Evolutionary conservation across 2,329 filamentous ascomycete species (phyloP).

Genomic region (Monosporascus sp.): DNA sequence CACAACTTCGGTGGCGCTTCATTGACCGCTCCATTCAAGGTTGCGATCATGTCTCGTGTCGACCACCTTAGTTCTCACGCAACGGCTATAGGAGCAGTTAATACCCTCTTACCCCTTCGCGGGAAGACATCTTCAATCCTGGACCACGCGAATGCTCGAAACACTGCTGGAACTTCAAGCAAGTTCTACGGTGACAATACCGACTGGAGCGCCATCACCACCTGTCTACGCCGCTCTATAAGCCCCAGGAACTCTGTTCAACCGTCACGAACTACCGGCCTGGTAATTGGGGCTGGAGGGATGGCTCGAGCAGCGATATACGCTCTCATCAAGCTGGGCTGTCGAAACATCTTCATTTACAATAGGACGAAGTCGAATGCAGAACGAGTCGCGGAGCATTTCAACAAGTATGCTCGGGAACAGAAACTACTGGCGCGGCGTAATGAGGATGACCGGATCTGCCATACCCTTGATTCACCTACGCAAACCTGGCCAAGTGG

Average conservation of each 20-base stretch:
- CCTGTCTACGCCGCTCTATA: slow-evolving; percentile 58
- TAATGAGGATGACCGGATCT: slow-evolving; percentile 33
- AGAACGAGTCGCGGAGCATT: slow-evolving; percentile 58
- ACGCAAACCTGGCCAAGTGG: slow-evolving; percentile 57
- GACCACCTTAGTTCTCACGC: slow-evolving; percentile 64
- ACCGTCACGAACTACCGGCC: slow-evolving; percentile 44
- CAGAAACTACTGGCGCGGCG: slow-evolving; percentile 27
- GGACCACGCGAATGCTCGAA: slow-evolving; percentile 52
- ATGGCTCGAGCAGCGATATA: slow-evolving; percentile 73
- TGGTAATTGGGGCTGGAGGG: slow-evolving; percentile 59
- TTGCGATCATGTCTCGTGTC: slow-evolving; percentile 58
- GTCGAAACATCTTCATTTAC: slow-evolving; percentile 65
- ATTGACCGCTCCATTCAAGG: slow-evolving; percentile 65
- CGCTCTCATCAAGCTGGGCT: slow-evolving; percentile 66
- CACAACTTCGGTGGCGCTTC: slow-evolving; percentile 63
- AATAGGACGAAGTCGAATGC: slow-evolving; percentile 61
- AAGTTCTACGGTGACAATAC: slow-evolving; percentile 67
- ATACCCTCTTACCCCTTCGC: slow-evolving; percentile 63
- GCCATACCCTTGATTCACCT: slow-evolving; percentile 52
- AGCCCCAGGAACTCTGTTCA: slow-evolving; percentile 60
- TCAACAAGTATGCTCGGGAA: slow-evolving; percentile 47
- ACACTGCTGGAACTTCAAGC: slow-evolving; percentile 53
- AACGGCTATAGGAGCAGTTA: slow-evolving; percentile 65
- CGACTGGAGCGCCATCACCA: slow-evolving; percentile 62
- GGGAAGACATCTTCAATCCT: slow-evolving; percentile 43